Evolutionary conservation across 257 asterid species (phyloP).

Genomic region (Lycium ferocissimum): DNA sequence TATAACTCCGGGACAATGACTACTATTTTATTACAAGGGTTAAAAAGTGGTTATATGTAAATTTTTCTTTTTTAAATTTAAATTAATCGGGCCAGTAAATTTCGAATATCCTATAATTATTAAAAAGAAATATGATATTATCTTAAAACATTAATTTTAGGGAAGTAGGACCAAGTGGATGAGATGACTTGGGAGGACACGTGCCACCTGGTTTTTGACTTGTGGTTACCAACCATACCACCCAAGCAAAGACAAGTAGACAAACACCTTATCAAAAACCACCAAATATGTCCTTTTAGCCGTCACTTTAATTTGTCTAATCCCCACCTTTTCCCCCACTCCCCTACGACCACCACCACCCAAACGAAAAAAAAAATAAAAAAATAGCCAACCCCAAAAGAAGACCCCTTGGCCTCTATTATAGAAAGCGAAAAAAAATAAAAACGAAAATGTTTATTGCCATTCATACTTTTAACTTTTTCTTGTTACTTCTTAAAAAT

Average conservation of each 20-base stretch:
- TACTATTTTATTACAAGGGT: too few species aligned
- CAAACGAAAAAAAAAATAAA: too few species aligned
- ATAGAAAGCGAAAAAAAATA: too few species aligned
- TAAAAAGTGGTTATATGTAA: too few species aligned
- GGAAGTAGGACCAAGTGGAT: slow-evolving; percentile 27
- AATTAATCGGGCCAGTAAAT: too few species aligned
- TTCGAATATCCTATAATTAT: too few species aligned
- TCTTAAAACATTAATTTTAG: too few species aligned
- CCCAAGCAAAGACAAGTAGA: slow-evolving; percentile 18
- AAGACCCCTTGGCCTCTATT: too few species aligned
- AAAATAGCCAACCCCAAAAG: too few species aligned
- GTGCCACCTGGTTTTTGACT: background rate
- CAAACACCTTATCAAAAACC: slow-evolving; percentile 16
- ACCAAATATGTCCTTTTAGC: slow-evolving; percentile 38
- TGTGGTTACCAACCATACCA: slow-evolving; percentile 27
- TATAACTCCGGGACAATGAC: background rate
- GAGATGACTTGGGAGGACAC: background rate
- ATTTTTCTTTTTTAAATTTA: too few species aligned
- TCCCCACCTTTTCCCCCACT: background rate
- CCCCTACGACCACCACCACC: too few species aligned
- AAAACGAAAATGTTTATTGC: background rate
- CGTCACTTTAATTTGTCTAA: background rate
- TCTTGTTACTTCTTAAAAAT: background rate
- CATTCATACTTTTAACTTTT: slow-evolving; percentile 17
- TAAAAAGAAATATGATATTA: too few species aligned